A percentile compares a stretch with the other conserved stretches of the same genome.
Conservation (phyloP, 2,329 filamentous ascomycete genomes). For the Madurella fahalii region DNA sequence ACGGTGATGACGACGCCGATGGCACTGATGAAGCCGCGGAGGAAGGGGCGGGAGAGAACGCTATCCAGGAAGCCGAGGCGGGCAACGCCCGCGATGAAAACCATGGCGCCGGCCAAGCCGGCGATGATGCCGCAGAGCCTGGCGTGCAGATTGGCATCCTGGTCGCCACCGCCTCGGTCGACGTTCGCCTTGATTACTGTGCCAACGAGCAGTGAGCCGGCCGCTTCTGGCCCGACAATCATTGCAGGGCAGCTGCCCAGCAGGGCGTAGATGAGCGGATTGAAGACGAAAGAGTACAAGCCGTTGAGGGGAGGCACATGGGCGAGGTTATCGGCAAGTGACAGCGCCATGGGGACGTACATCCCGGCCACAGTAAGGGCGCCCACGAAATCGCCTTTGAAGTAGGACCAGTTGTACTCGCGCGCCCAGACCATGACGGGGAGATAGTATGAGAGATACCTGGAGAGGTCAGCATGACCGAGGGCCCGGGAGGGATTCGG, state of each 20-base stretch:
- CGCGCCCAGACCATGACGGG: slow-evolving; percentile 86
- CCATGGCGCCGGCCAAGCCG: slow-evolving; percentile 80
- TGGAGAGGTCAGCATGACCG: slow-evolving; percentile 31
- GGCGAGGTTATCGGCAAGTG: slow-evolving; percentile 84
- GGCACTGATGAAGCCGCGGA: slow-evolving; percentile 93
- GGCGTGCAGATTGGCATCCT: slow-evolving; percentile 66
- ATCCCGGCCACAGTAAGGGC: slow-evolving; percentile 97
- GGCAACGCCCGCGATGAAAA: slow-evolving; percentile 80
- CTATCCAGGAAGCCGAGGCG: slow-evolving; percentile 91
- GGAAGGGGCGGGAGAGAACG: slow-evolving; percentile 85
- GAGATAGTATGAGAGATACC: slow-evolving; percentile 90
- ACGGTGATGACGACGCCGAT: slow-evolving; percentile 96
- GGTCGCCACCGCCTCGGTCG: slow-evolving; percentile 57
- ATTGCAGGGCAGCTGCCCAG: slow-evolving; percentile 89
- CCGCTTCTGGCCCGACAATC: slow-evolving; percentile 91
- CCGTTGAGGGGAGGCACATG: slow-evolving; percentile 93
- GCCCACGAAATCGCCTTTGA: slow-evolving; percentile 81
- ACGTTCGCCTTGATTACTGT: slow-evolving; percentile 78
- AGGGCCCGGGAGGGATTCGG: not conserved
- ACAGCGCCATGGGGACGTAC: slow-evolving; percentile 96
- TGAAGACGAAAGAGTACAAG: slow-evolving; percentile 90
- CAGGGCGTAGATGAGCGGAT: slow-evolving; percentile 84
- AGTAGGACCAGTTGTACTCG: slow-evolving; percentile 77
- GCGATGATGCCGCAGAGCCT: slow-evolving; percentile 84
- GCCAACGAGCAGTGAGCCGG: slow-evolving; percentile 85